phyloP scores from a whole-genome alignment of 2,329 filamentous ascomycete genomes.

The Penicillium sp. region DNA sequence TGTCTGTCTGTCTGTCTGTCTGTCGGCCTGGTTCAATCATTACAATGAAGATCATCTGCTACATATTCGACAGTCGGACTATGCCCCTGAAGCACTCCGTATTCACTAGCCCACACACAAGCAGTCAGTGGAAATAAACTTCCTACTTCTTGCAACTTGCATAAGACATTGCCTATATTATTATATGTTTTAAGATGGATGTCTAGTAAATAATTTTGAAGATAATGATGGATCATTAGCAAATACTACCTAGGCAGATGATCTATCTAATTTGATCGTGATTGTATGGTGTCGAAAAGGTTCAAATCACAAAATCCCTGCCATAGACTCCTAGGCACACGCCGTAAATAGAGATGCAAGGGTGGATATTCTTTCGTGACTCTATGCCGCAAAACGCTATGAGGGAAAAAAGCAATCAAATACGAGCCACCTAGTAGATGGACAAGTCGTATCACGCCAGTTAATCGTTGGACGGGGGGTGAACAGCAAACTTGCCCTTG shows the following conservation, averaged over 20 bases:
- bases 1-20: too few species aligned
- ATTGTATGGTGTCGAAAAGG: background rate
- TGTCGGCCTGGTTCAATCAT: too few species aligned
- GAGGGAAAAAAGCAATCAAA: background rate
- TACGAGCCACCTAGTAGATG: background rate
- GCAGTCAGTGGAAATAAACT: background rate
- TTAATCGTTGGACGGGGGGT: conserved; percentile 24
- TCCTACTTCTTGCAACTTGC: background rate
- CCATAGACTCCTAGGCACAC: background rate
- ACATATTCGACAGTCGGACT: too few species aligned
- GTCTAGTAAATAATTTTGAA: too few species aligned
- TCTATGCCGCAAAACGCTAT: conserved; percentile 4
- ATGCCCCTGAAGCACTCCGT: too few species aligned
- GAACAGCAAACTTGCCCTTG: conserved; percentile 60
- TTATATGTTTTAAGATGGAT: too few species aligned
- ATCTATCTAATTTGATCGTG: background rate
- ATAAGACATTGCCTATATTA: too few species aligned
- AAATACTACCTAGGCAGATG: background rate
- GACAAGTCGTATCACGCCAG: background rate
- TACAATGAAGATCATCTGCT: too few species aligned
- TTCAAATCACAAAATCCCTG: background rate
- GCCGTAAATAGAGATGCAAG: background rate
- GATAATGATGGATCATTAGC: conserved; percentile 4
- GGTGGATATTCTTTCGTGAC: background rate
- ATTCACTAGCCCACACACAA: too few species aligned